Base-by-base conservation (phyloP, 2,329 filamentous ascomycete genomes). In the Ampelomyces quisqualis region DNA sequence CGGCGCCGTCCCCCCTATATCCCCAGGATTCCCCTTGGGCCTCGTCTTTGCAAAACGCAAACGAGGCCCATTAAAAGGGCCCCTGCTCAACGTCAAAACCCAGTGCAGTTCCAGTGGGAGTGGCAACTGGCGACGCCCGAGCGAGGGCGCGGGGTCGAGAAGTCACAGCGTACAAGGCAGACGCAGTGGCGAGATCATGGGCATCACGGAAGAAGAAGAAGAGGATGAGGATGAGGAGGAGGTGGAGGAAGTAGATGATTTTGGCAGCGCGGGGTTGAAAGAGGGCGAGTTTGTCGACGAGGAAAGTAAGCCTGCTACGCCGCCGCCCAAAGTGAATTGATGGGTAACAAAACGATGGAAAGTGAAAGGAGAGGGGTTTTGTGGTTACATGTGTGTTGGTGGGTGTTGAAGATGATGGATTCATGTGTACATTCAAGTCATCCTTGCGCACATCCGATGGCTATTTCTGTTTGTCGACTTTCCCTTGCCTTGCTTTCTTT, bases 31-130 rank as follows among this genome's bases (percentile, higher is more conserved):
- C 40, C 49, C 3, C 77, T 40, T 77, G 0, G 82, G 83, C 3
- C 77, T 93, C 0, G 73, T 89, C 30, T 94, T 93, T 60, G 88
- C 88, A 1, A 89, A 89, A 63, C 73, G 88, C 43, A 94, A 91
- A 70, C 79, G 86, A 43, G 88, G 82, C 40, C 67, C 90, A 2
- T 93, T 94, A 73, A 91, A 91, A 64, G 88, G 88, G 0, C 88
- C 88, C 0, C 82, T 82, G 68, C 79, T 50, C 73, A 62, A 53
- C 19, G 43, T 83, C 32, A 75, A 73, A 38, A 70, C 60, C n/a
- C 7, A 5, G 14, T 9, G 15, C 11, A 18, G 15, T 31, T 17
- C 29, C 10, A 17, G 14, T 5, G 28, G 13, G 7, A 10, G 15
- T 19, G 29, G 15, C 6, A 17, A 8, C n/a, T 44, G 31, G 43